Conservation (phyloP, 2,329 filamentous ascomycete genomes). For the Venturia carpophila region DNA sequence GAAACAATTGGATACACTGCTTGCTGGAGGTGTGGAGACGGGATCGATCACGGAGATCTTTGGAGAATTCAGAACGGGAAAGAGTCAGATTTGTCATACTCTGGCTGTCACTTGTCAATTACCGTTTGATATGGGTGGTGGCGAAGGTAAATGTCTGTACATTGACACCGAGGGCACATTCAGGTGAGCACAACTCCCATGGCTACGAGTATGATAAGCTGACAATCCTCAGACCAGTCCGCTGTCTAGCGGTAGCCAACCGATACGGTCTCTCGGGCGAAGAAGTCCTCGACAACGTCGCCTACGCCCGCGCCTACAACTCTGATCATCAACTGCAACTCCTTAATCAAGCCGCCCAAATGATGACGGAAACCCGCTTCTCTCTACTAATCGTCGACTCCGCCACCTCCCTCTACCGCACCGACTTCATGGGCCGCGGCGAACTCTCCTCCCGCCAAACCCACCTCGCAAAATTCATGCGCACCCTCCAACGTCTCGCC, state of each 20-base stretch:
- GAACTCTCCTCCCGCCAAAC: slow-evolving; percentile 91
- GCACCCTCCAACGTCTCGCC: slow-evolving; percentile 67
- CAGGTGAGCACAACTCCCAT: slow-evolving; percentile 29
- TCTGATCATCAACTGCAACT: slow-evolving; percentile 95
- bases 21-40: slow-evolving; percentile 92
- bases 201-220: neutral
- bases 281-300: slow-evolving; percentile 96
- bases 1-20: slow-evolving; percentile 89
- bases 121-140: slow-evolving; percentile 97
- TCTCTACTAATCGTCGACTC: slow-evolving; percentile 94
- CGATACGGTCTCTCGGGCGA: slow-evolving; percentile 91
- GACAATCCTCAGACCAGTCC: slow-evolving; percentile 55
- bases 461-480: slow-evolving; percentile 82
- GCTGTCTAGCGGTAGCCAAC: slow-evolving; percentile 84
- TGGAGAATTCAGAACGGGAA: slow-evolving; percentile 94
- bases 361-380: slow-evolving; percentile 99
- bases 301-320: slow-evolving; percentile 96
- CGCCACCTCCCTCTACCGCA: slow-evolving; percentile 89
- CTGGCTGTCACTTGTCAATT: slow-evolving; percentile 97
- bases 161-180: slow-evolving; percentile 99
- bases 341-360: slow-evolving; percentile 86
- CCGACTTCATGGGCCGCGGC: slow-evolving; percentile 92
- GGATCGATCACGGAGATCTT: slow-evolving; percentile 98
- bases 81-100: slow-evolving; percentile 97
- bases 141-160: slow-evolving; percentile 96